Base-by-base conservation (phyloP, 805 yeast genomes). In the Pichia californica region DNA sequence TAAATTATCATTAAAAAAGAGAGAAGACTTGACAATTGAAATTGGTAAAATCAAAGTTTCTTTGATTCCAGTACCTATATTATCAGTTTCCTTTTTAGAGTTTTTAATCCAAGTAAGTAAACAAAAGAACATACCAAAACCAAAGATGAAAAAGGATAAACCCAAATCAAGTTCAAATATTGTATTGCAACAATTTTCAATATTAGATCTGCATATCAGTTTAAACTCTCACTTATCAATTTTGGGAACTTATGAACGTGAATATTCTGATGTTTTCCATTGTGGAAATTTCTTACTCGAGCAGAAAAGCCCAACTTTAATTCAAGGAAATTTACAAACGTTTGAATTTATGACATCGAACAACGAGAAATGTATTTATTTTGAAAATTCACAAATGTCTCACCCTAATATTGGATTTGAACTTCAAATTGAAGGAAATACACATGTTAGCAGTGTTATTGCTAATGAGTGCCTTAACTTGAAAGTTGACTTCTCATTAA, bases 381-480 rank as follows among this genome's bases (percentile, higher is more conserved):
- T 74, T 44, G 57, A 54, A 21, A 53, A 57, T n/a, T 41, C 52
- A 2, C 19, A 7, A 9, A 38, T 21, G 34, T 16, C 52, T 1
- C 69, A 68, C 32, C 71, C 74, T 7, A 86, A 80, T 50, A 38
- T 80, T 2, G 54, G 81, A 28, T 75, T 79, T 54, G 84, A 80
- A 53, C 45, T 69, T 19, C 67, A 69, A 38, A 46, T 55, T 8
- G 52, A 55, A 13, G 56, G 49, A 10, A 36, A 39, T 1, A n/a
- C 38, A 3, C 47, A 70, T 32, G 56, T 66, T 16, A 72, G 78
- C 2, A 49, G 47, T 0, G 25, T 70, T 0, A 54, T 77, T 2
- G 56, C 73, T 18, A 67, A 79, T 0, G 77, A 77, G 45, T 58
- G 63, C 0, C 70, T 73, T 0, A 29, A 36, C 23, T 7, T 63